These are phyloP conservation scores for Boletus tomentosulus DNA, from an alignment of 768 basidiomycete species.

Conservation along the genomic window DNA sequence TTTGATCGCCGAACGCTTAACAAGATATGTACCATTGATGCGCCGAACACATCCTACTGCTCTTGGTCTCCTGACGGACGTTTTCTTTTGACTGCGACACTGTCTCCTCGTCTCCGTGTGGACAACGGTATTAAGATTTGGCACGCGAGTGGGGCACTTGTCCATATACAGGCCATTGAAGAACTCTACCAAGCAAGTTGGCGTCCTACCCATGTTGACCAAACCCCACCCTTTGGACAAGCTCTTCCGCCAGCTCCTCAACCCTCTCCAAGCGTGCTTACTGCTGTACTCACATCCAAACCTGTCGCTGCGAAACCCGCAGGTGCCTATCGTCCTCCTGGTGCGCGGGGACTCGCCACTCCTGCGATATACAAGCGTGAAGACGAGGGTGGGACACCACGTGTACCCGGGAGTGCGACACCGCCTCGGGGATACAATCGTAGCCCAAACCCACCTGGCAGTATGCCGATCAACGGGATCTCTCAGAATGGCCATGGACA, in stretches of 20 bases:
- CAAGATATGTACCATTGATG: slow-evolving; percentile 78
- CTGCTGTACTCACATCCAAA: slow-evolving; percentile 48
- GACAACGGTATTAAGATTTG: slow-evolving; percentile 97
- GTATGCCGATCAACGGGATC: slow-evolving; percentile 34
- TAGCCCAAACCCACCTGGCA: slow-evolving; percentile 52
- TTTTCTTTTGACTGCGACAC: slow-evolving; percentile 89
- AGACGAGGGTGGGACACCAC: slow-evolving; percentile 75
- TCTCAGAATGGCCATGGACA: slow-evolving; percentile 30
- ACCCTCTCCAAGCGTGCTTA: slow-evolving; percentile 54
- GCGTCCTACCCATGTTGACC: slow-evolving; percentile 70
- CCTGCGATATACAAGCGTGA: slow-evolving; percentile 88
- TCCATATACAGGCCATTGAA: slow-evolving; percentile 77
- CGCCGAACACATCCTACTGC: slow-evolving; percentile 90
- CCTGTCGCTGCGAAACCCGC: slow-evolving; percentile 60
- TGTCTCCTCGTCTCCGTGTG: slow-evolving; percentile 92
- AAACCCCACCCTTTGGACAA: slow-evolving; percentile 62
- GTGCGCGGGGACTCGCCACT: slow-evolving; percentile 84
- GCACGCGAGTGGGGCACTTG: slow-evolving; percentile 86
- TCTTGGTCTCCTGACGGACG: slow-evolving; percentile 95
- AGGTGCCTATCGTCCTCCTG: slow-evolving; percentile 91
- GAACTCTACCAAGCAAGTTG: slow-evolving; percentile 89
- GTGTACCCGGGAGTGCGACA: slow-evolving; percentile 53
- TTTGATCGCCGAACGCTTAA: slow-evolving; percentile 83
- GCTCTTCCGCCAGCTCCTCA: slow-evolving; percentile 65
- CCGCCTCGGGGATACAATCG: slow-evolving; percentile 59